Conservation (phyloP, 495 filamentous ascomycete genomes). For the Neurospora africana region DNA sequence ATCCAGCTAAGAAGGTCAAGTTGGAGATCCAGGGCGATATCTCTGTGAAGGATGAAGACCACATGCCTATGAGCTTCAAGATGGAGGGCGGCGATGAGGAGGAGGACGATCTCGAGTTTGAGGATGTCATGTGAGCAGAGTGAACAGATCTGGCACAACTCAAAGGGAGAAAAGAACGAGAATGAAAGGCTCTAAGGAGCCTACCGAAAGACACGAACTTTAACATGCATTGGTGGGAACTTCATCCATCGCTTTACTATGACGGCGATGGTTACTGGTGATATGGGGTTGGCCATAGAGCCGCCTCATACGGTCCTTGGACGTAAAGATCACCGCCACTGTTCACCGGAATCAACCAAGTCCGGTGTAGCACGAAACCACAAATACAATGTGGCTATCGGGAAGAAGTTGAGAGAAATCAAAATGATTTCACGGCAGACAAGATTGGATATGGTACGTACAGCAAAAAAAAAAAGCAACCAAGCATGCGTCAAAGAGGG, state of each 20-base stretch:
- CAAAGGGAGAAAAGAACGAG: not conserved
- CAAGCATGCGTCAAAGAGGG: not conserved
- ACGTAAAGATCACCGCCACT: not conserved
- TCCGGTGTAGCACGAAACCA: not conserved
- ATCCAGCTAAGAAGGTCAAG: slow-evolving; percentile 44
- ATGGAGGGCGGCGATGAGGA: slow-evolving; percentile 41
- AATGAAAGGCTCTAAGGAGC: not conserved
- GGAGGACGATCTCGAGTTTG: slow-evolving; percentile 54
- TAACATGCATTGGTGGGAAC: not conserved
- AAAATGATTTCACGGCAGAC: not conserved
- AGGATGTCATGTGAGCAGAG: slow-evolving; percentile 40
- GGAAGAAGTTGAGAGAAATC: not conserved
- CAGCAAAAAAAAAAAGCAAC: not conserved
- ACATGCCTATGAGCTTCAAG: slow-evolving; percentile 38
- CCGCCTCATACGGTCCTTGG: not conserved
- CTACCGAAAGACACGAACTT: not conserved
- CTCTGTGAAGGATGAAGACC: slow-evolving; percentile 32
- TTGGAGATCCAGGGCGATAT: slow-evolving; percentile 36
- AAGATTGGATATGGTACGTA: not conserved
- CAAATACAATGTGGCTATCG: not conserved
- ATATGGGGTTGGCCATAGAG: not conserved
- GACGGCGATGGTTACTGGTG: not conserved
- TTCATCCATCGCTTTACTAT: not conserved
- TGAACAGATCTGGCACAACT: not conserved
- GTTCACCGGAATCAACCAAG: not conserved